phyloP scores from a whole-genome alignment of 1,139 yeast genomes.

The Lodderomyces metapsilosis region DNA sequence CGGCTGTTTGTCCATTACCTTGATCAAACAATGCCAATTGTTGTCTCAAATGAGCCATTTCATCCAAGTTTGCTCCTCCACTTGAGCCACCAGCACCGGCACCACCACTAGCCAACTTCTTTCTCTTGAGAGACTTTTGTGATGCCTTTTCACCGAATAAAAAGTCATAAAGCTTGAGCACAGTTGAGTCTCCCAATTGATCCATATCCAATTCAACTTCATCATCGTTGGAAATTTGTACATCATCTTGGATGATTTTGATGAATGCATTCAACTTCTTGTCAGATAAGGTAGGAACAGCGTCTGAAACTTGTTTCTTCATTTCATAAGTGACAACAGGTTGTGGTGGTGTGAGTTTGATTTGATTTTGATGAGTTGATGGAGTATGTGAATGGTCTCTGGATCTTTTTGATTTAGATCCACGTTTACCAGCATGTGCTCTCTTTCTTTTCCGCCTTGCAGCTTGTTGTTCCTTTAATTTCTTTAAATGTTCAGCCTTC shows the following conservation, averaged over 20 bases:
- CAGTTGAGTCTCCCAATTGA: constrained; percentile 81
- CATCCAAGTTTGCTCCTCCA: constrained; percentile 50
- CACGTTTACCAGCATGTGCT: constrained; percentile 16
- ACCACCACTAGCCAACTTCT: constrained; percentile 53
- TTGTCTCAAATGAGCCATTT: constrained; percentile 80
- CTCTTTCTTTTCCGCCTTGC: constrained; percentile 51
- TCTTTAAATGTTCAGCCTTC: constrained; percentile 67
- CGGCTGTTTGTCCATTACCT: constrained; percentile 24
- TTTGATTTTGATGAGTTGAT: constrained; percentile 13
- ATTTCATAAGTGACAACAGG: constrained; percentile 83
- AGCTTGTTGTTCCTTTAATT: constrained; percentile 49
- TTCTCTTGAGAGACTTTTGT: constrained; percentile 35
- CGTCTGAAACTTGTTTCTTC: constrained; percentile 92
- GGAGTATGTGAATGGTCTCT: constrained; percentile 2
- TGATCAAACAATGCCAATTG: constrained; percentile 78
- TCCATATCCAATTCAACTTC: constrained; percentile 94
- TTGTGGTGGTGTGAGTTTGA: constrained; percentile 12
- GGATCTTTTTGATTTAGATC: constrained; percentile 1
- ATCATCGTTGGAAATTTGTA: constrained; percentile 78
- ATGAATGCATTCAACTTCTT: constrained; percentile 81
- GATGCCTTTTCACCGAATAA: constrained; percentile 60
- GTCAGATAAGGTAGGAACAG: constrained; percentile 75
- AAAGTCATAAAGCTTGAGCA: constrained; percentile 78
- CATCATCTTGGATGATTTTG: constrained; percentile 80
- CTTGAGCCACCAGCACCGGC: neutral